These are phyloP conservation scores for Glonium stellatum DNA, from an alignment of 495 filamentous ascomycete genomes.

Conservation along the genomic window DNA sequence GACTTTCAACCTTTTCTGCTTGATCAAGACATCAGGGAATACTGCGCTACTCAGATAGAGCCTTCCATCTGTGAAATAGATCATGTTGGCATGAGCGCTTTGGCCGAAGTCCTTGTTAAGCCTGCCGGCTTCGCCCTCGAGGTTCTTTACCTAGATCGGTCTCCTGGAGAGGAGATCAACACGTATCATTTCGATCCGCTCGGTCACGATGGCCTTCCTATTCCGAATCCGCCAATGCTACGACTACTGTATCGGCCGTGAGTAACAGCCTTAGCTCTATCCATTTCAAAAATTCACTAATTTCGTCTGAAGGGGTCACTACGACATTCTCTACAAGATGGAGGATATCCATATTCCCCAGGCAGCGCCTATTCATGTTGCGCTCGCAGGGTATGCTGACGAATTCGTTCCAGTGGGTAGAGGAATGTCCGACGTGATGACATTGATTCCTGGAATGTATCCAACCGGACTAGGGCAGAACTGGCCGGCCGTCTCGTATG, in stretches of 20 bases:
- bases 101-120: constrained; percentile 74
- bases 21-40: constrained; percentile 53
- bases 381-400: constrained; percentile 21
- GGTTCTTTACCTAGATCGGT: constrained; percentile 87
- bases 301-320: constrained; percentile 61
- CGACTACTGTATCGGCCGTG: constrained; percentile 66
- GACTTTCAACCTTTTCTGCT: constrained; percentile 66
- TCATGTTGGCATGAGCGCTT: constrained; percentile 67
- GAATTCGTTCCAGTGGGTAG: constrained; percentile 19
- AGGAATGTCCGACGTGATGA: constrained; percentile 23
- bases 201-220: constrained; percentile 42
- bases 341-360: constrained; percentile 40
- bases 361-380: constrained; percentile 23
- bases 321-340: constrained; percentile 82
- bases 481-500: constrained; percentile 25
- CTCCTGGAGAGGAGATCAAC: constrained; percentile 71
- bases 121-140: constrained; percentile 75
- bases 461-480: constrained; percentile 18
- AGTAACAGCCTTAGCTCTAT: constrained; percentile 31
- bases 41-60: constrained; percentile 65
- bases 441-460: constrained; percentile 27
- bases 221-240: constrained; percentile 49
- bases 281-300: background rate
- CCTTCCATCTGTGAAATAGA: constrained; percentile 79
- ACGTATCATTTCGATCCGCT: constrained; percentile 52